A percentile compares a stretch with the other conserved stretches of the same genome.
Evolutionary conservation across 257 asterid genomes (phyloP).

Genomic region (Avicennia marina): DNA sequence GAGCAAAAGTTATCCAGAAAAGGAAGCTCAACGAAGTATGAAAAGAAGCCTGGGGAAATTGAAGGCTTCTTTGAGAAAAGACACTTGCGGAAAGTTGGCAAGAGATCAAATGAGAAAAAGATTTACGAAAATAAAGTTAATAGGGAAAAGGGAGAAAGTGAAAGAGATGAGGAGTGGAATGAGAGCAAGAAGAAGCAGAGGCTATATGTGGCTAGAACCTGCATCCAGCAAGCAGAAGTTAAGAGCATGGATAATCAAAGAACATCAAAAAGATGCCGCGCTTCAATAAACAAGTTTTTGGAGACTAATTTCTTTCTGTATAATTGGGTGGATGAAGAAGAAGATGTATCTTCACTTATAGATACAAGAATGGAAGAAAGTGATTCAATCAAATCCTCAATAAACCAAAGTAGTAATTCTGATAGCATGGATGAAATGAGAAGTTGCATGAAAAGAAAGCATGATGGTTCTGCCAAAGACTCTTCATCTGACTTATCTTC

Average conservation of each 20-base stretch:
- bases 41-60: constrained; percentile 5
- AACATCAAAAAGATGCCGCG: constrained; percentile 32
- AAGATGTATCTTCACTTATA: constrained; percentile 25
- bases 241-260: constrained; percentile 26
- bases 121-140: constrained; percentile 7
- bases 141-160: constrained; percentile 23
- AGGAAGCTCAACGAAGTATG: constrained; percentile 4
- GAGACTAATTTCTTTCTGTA: constrained; percentile 27
- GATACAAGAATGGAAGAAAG: constrained; percentile 19
- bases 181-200: constrained; percentile 30
- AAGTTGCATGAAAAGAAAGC: constrained; percentile 17
- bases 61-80: constrained; percentile 18
- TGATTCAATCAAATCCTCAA: constrained; percentile 8
- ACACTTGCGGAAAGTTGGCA: constrained; percentile 13
- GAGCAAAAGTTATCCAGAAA: constrained; percentile 12
- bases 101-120: constrained; percentile 21
- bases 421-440: constrained; percentile 15
- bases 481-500: constrained; percentile 27
- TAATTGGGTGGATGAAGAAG: constrained; percentile 63
- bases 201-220: constrained; percentile 11
- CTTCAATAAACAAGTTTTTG: constrained; percentile 36
- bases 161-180: neutral
- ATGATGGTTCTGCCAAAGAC: constrained; percentile 17
- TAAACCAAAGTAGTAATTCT: constrained; percentile 16
- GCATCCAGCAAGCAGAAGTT: constrained; percentile 21